Evolutionary conservation across 176 grass and related monocot species (phyloP).

Genomic region (Tillandsia leiboldiana): DNA sequence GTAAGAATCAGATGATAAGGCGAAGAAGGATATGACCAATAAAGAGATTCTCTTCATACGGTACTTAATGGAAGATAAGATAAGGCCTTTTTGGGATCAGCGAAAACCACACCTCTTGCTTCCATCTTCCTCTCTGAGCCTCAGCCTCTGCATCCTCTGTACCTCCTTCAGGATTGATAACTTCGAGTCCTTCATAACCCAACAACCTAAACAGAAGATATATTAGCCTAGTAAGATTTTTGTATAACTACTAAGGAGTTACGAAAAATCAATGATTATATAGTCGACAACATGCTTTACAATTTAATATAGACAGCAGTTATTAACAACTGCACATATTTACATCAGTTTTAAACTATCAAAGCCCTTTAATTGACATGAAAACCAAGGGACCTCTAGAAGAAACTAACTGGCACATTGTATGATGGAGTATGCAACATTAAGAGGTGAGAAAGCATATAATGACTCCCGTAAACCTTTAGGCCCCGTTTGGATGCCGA

Average conservation of each 20-base stretch:
- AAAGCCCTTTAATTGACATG: neutral
- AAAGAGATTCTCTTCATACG: no score
- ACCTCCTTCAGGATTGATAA: slow-evolving; percentile 91
- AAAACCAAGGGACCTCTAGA: neutral
- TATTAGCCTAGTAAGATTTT: neutral
- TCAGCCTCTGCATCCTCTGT: slow-evolving; percentile 82
- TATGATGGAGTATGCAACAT: no score
- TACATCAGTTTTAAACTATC: no score
- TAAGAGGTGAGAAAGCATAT: no score
- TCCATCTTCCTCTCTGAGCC: slow-evolving; percentile 81
- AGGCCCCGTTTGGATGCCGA: no score
- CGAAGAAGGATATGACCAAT: no score
- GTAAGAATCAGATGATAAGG: no score
- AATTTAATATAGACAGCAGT: neutral
- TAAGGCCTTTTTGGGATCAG: neutral
- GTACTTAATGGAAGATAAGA: no score
- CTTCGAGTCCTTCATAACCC: slow-evolving; percentile 93
- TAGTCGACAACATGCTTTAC: neutral
- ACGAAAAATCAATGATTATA: neutral
- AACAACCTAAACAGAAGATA: slow-evolving; percentile 45
- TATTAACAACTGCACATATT: neutral
- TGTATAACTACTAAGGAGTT: no score
- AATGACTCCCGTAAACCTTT: no score
- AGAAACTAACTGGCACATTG: no score
- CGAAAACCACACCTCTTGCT: slow-evolving; percentile 55